Conservation (phyloP, 2,329 filamentous ascomycete species). For the Aspergillus viridinutans region DNA sequence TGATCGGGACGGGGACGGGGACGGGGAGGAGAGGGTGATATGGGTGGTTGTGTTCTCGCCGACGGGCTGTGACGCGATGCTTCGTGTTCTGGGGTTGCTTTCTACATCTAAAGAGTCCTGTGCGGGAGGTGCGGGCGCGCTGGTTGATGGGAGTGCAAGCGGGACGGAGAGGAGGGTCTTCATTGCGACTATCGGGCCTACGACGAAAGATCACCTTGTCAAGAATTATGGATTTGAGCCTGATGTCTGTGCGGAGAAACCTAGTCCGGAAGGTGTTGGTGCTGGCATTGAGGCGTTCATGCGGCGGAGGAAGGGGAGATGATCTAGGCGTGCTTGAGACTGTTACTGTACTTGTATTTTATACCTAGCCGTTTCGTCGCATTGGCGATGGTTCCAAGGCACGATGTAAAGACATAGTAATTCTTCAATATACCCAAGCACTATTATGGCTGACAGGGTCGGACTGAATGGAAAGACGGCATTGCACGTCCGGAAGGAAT, state of each 20-base stretch:
- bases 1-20: not conserved
- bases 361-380: not conserved
- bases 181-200: conserved; percentile 88
- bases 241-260: conserved; percentile 67
- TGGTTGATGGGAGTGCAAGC: conserved; percentile 7
- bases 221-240: conserved; percentile 40
- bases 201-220: conserved; percentile 70
- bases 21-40: conserved; percentile 12
- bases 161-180: conserved; percentile 37
- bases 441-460: not conserved
- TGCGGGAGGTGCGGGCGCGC: not conserved
- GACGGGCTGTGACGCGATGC: conserved; percentile 58
- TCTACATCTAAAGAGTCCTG: not conserved
- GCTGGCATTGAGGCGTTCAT: conserved; percentile 59
- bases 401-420: not conserved
- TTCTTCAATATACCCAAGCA: not conserved
- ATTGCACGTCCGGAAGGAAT: not conserved
- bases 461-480: not conserved
- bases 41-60: conserved; percentile 55
- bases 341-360: not conserved
- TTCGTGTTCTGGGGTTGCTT: conserved; percentile 47
- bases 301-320: conserved; percentile 5
- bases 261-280: conserved; percentile 74
- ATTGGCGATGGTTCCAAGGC: not conserved
- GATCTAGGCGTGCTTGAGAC: not conserved